phyloP scores from a whole-genome alignment of 2,329 filamentous ascomycete genomes.

The Penicillium aurantiogriseum region DNA sequence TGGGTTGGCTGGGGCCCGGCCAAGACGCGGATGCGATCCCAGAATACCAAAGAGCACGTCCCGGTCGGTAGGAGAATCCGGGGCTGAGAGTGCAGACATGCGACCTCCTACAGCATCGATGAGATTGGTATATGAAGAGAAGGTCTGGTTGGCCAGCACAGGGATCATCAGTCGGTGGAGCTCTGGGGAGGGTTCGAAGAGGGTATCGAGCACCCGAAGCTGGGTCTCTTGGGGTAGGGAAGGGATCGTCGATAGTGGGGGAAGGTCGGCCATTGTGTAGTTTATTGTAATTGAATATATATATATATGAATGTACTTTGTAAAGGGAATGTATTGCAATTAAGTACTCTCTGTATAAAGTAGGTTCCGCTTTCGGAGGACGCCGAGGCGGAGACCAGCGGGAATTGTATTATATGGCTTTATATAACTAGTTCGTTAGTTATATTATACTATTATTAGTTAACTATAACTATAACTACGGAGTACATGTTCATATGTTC shows the following conservation, averaged over 20 bases:
- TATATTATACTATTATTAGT: no score
- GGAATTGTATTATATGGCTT: neutral
- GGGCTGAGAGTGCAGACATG: constrained; percentile 60
- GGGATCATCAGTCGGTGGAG: constrained; percentile 72
- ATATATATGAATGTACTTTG: no score
- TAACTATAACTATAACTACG: no score
- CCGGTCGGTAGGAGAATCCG: constrained; percentile 51
- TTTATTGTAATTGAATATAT: neutral
- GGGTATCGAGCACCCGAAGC: constrained; percentile 62
- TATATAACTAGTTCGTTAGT: no score
- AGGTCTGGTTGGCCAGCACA: constrained; percentile 59
- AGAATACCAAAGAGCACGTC: constrained; percentile 68
- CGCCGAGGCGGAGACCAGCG: constrained; percentile 21
- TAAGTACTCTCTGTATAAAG: neutral
- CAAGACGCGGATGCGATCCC: constrained; percentile 77
- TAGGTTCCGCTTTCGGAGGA: constrained; percentile 17
- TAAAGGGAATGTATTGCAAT: neutral
- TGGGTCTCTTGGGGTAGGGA: constrained; percentile 57
- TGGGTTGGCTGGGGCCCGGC: constrained; percentile 56
- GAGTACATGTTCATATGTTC: no score
- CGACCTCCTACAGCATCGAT: constrained; percentile 65
- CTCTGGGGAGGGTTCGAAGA: constrained; percentile 78
- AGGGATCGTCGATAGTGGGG: constrained; percentile 57
- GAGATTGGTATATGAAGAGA: constrained; percentile 66
- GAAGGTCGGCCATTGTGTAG: constrained; percentile 47